Percentiles rank a stretch among this genome's conserved stretches.
phyloP scores from a whole-genome alignment of 176 grass and related monocot species.

The Pontederia crassipes region DNA sequence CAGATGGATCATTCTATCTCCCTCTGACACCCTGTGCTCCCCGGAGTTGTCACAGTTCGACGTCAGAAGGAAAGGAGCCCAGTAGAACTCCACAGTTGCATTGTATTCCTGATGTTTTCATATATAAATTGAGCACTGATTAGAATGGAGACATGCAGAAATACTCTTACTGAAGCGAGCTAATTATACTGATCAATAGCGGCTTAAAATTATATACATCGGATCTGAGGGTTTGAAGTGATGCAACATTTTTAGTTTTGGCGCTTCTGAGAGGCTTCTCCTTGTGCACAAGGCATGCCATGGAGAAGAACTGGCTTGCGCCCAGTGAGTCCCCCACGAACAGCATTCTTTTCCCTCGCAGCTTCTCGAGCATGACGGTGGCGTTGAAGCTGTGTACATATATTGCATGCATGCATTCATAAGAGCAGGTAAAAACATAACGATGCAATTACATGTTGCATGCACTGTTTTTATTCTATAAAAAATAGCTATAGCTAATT shows the following conservation, averaged over 20 bases:
- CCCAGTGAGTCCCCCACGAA: conserved; percentile 92
- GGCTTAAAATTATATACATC: conserved; percentile 30
- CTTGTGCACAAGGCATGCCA: conserved; percentile 77
- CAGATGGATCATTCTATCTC: conserved; percentile 45
- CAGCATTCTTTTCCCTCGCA: conserved; percentile 79
- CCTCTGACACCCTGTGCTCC: conserved; percentile 46
- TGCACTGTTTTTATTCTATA: too few relatives aligned
- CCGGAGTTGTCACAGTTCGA: conserved; percentile 88
- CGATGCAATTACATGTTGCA: not conserved
- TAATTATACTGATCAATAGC: too few relatives aligned
- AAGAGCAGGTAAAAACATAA: too few relatives aligned
- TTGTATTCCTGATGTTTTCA: conserved; percentile 57
- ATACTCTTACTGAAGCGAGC: too few relatives aligned
- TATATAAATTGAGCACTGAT: not conserved
- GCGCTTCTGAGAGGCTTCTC: conserved; percentile 35
- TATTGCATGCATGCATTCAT: not conserved
- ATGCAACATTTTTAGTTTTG: conserved; percentile 72
- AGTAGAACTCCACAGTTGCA: conserved; percentile 95
- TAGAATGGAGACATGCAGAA: not conserved
- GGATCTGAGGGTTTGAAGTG: conserved; percentile 73
- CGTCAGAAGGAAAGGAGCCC: conserved; percentile 91
- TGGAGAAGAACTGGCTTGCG: conserved; percentile 66
- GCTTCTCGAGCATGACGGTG: conserved; percentile 61
- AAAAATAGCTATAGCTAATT: too few relatives aligned
- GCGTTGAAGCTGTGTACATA: conserved; percentile 68